Evolutionary conservation across 352 stramenopile genomes (phyloP).

Genomic region (Pythium sp.): DNA sequence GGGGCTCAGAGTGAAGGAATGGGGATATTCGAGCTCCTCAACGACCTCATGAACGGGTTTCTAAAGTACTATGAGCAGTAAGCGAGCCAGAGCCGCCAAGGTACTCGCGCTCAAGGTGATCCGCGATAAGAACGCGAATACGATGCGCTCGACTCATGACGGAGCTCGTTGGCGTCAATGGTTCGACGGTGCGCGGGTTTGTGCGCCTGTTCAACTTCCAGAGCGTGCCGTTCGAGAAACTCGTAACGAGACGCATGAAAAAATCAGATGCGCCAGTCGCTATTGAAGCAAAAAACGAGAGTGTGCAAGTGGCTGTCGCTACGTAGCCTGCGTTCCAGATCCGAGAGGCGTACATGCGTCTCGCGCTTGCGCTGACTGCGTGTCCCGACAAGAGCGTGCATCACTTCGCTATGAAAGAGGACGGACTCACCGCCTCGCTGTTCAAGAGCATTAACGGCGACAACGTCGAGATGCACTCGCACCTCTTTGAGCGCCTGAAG

Average conservation of each 20-base stretch:
- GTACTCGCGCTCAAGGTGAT: conserved; percentile 60
- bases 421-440: conserved; percentile 54
- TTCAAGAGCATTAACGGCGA: conserved; percentile 82
- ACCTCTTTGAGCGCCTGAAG: conserved; percentile 41
- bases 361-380: too few species aligned
- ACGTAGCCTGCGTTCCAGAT: conserved; percentile 52
- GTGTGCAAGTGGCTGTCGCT: neutral
- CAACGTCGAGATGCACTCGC: conserved; percentile 44
- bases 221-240: conserved; percentile 53
- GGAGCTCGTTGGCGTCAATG: conserved; percentile 37
- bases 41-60: neutral
- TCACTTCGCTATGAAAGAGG: conserved; percentile 23
- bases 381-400: too few species aligned
- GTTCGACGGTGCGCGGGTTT: conserved; percentile 51
- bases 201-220: conserved; percentile 83
- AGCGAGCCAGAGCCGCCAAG: conserved; percentile 35
- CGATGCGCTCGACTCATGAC: conserved; percentile 63
- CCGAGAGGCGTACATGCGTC: conserved; percentile 50
- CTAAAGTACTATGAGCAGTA: neutral
- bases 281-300: conserved; percentile 5
- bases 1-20: neutral
- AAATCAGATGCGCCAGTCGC: conserved; percentile 25
- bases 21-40: neutral
- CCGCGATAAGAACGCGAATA: conserved; percentile 67
- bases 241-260: conserved; percentile 61